Percentiles rank a stretch among this genome's conserved stretches.
These are phyloP conservation scores for Setaria italica DNA, from an alignment of 202 grass and related monocot species.

Conservation along the genomic window DNA sequence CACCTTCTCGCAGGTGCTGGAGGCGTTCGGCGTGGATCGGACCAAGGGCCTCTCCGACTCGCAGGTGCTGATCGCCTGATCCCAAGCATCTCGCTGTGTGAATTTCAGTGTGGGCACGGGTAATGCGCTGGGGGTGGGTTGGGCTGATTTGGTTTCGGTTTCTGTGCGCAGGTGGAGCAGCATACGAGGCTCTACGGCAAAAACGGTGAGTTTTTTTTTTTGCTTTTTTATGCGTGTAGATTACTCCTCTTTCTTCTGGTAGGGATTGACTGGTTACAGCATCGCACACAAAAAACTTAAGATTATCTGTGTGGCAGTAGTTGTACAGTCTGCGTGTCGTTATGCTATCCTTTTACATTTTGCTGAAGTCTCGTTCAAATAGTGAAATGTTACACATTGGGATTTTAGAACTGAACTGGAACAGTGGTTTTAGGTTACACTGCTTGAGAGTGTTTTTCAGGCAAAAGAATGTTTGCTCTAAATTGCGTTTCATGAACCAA, in stretches of 20 bases:
- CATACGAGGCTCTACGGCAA: slow-evolving; percentile 74
- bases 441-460: neutral
- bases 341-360: slow-evolving; percentile 3
- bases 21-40: slow-evolving; percentile 84
- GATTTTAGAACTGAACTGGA: neutral
- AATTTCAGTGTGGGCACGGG: neutral
- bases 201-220: slow-evolving; percentile 63
- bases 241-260: neutral
- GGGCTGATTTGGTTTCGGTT: slow-evolving; percentile 52
- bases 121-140: neutral
- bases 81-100: slow-evolving; percentile 14
- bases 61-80: slow-evolving; percentile 63
- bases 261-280: neutral
- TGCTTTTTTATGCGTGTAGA: neutral
- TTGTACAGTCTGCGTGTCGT: neutral
- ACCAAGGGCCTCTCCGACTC: slow-evolving; percentile 87
- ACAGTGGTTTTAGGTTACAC: neutral
- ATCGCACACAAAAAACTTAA: neutral
- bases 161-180: slow-evolving; percentile 71
- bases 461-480: neutral
- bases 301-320: neutral
- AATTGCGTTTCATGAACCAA: neutral
- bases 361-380: neutral
- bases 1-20: slow-evolving; percentile 68
- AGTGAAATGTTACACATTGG: neutral